Evolutionary conservation across 108 stramenopile genomes (phyloP), one percentile per base, ranked within the genome.

Genomic region (Licmophora abbreviata): DNA sequence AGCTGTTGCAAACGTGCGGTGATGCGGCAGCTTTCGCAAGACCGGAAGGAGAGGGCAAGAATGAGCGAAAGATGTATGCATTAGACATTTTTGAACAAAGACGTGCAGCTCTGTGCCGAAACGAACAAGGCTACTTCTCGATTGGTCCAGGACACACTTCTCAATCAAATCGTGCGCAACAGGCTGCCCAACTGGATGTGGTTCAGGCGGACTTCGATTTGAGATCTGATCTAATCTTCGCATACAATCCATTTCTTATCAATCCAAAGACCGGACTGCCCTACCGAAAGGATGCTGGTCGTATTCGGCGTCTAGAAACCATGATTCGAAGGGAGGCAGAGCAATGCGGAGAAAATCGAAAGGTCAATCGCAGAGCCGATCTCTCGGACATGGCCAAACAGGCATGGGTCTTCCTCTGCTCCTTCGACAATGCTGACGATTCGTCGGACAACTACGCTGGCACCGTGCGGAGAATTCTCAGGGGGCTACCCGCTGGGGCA

Each of bases 341-440:
- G 10, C 40, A 53, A 46, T 54, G 51, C 52, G 58, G 32, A 12
- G 48, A 64, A 33, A 24, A 42, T 27, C 0, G 17, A 10, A 30
- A 32, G 4, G 2, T 48, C 15, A 31, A 41, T 31, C 29, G 18
- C 35, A 2, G 0, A 22, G 43, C 41, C 2, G 45, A 58, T 23
- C 54, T 71, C 29, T 34, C 54, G 9, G 59, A 66, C 24, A 71
- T 66, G 59, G 44, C 69, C 17, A 34, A 36, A 24, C 28, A 64
- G 30, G 64, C 60, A 14, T 71, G 69, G 69, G 44, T 51, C 29
- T 71, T 60, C 45, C 51, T 69, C 47, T 69, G 68, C 23, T 49
- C 51, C n/a, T 22, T 59, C 25, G 28, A n/a, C 23, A 22, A 26
- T 56, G 23, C 8, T 9, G 14, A 56, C 25, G 33, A 54, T 24